Conservation (phyloP, 108 stramenopile species). For the Aurantiochytrium sp. region DNA sequence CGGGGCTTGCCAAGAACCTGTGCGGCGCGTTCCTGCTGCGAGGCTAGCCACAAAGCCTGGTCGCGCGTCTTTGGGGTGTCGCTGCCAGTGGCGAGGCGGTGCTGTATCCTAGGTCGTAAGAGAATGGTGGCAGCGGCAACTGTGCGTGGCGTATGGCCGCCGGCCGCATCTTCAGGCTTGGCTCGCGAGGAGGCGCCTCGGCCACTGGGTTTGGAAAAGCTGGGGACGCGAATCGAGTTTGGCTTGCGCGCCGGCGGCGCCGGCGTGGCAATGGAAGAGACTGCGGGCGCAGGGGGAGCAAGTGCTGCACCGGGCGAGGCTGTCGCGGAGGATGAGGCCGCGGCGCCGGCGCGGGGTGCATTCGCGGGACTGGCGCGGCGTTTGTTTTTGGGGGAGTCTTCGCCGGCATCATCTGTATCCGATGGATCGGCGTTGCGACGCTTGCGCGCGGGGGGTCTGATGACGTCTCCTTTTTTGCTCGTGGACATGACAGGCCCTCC, state of each 20-base stretch:
- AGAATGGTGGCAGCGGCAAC: not conserved
- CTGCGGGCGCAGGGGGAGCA: not conserved
- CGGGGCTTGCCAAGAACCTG: not conserved
- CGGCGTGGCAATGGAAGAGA: too few species aligned
- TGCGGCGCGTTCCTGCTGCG: not conserved
- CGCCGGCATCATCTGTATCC: not conserved
- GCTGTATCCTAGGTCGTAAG: not conserved
- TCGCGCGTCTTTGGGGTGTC: not conserved
- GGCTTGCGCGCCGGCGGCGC: not conserved
- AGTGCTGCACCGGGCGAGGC: not conserved
- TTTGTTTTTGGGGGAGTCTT: not conserved
- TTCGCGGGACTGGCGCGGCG: not conserved
- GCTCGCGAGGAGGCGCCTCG: not conserved
- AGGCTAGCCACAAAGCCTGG: not conserved
- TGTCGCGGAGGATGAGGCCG: not conserved
- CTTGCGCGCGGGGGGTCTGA: not conserved
- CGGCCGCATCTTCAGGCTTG: not conserved
- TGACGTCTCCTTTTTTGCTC: not conserved
- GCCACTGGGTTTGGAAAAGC: not conserved
- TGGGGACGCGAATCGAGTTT: not conserved
- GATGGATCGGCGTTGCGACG: not conserved
- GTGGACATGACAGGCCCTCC: constrained; percentile 2
- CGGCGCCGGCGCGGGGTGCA: not conserved
- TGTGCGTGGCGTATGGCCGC: not conserved
- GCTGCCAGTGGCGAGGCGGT: not conserved